These are phyloP conservation scores for Schizosaccharomyces lindneri DNA, from an alignment of 805 yeast genomes.

Conservation along the genomic window DNA sequence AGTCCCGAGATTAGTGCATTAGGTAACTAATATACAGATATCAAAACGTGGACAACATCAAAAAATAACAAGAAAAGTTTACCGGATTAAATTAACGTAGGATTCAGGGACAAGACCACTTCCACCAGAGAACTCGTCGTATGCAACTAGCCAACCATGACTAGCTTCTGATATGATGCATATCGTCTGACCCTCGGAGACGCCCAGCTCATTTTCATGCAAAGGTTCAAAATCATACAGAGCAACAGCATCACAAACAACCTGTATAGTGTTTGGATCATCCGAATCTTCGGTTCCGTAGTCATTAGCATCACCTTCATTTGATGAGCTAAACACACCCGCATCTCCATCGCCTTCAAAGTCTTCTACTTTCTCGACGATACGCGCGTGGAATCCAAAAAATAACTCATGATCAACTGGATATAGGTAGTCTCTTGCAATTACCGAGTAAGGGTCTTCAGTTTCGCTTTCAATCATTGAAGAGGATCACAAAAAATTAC, in stretches of 20 bases:
- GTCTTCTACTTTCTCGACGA: background rate
- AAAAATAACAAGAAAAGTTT: background rate
- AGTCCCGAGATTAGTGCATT: too few species aligned
- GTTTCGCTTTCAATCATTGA: background rate
- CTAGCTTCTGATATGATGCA: conserved; percentile 83
- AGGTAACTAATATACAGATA: too few species aligned
- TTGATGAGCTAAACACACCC: too few species aligned
- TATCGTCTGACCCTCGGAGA: conserved; percentile 58
- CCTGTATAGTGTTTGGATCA: background rate
- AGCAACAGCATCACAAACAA: conserved; percentile 54
- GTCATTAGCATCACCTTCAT: background rate
- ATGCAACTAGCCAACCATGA: conserved; percentile 94
- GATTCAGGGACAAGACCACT: background rate
- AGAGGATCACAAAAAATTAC: background rate
- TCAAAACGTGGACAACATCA: background rate
- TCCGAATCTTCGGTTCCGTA: background rate
- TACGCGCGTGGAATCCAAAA: background rate
- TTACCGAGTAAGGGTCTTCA: background rate
- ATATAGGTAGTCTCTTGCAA: conserved; percentile 1
- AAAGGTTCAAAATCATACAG: conserved; percentile 77
- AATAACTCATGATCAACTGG: background rate
- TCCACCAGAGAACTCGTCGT: conserved; percentile 28
- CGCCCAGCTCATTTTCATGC: conserved; percentile 69
- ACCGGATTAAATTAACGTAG: background rate
- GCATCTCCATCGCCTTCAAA: background rate